phyloP scores from a whole-genome alignment of 2,329 filamentous ascomycete species.

The Didymella arachidicola region DNA sequence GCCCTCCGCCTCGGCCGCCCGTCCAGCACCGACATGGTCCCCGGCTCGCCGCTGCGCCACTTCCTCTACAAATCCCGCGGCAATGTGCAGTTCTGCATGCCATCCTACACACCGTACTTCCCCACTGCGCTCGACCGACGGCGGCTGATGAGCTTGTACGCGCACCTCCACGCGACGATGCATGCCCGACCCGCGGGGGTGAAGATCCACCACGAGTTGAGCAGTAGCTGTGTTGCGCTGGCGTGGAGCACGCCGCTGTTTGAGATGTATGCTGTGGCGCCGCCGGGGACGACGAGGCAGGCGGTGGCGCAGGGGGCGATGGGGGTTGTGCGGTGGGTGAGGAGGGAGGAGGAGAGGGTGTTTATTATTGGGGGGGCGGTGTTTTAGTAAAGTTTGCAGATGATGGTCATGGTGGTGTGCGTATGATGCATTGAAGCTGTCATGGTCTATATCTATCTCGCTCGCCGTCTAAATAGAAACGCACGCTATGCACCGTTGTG shows the following conservation, averaged over 20 bases:
- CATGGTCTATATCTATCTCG: no score
- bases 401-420: no score
- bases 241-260: slow-evolving; percentile 93
- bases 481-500: no score
- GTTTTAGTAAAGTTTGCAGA: slow-evolving; percentile 44
- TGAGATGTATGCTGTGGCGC: slow-evolving; percentile 94
- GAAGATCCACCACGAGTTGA: slow-evolving; percentile 83
- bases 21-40: slow-evolving; percentile 75
- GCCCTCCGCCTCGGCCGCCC: slow-evolving; percentile 77
- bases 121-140: slow-evolving; percentile 66
- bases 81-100: slow-evolving; percentile 97
- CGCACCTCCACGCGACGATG: slow-evolving; percentile 82
- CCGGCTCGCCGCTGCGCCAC: slow-evolving; percentile 82
- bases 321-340: slow-evolving; percentile 88
- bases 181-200: slow-evolving; percentile 84
- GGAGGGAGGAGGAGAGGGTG: slow-evolving; percentile 87
- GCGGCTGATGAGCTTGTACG: slow-evolving; percentile 77
- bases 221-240: slow-evolving; percentile 75
- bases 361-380: slow-evolving; percentile 99
- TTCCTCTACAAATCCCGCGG: slow-evolving; percentile 94
- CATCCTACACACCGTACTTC: slow-evolving; percentile 77
- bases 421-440: no score
- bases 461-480: no score
- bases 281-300: slow-evolving; percentile 68
- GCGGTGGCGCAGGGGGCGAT: slow-evolving; percentile 86